Base-by-base conservation (phyloP, 164 flowering plant species). In the Stephania yunnanensis region DNA sequence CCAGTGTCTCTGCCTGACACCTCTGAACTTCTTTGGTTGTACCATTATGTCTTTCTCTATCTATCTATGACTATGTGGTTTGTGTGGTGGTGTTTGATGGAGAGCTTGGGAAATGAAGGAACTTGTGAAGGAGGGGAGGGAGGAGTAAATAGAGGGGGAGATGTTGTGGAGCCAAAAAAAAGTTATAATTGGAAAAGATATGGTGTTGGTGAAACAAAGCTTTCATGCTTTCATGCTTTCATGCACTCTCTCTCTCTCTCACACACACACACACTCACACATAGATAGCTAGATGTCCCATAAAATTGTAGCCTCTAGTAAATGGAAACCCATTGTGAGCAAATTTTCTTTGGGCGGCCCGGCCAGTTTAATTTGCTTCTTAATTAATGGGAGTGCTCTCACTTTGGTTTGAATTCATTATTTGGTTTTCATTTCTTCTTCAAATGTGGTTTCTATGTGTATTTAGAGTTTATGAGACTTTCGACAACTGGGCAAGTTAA, bases 1-100 rank as follows among this genome's bases (percentile, higher is more conserved):
- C 97, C 97, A 92, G 76, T 89, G 91, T 72, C 97, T 90, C 58
- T 92, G 97, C 81, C 97, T 86, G 80, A 92, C 97, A 5, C 97
- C 94, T 85, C 93, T 83, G 89, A 87, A 92, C 86, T 90, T 92
- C 85, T 85, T 92, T 36, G 89, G 75, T 46, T 83, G 88, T 86
- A 89, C 93, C 95, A 91, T 90, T 50, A 0, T 48, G 1, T 8
- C 53, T 48, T 1, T 36, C 42, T 36, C 42, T 36, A 2, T 36
- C 42, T 36, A 2, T 36, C 42, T 36, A 4, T 36, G 42, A 36
- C 2, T 36, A 36, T 36, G 42, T 36, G 42, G 42, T 36, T 1
- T 36, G 42, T 36, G 42, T 36, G 42, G 42, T 36, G 42, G 42
- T 36, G 42, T 36, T 36, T 12, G 12, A 58, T 8, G 5, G 13